A percentile compares a stretch with the other conserved stretches of the same genome.
These are phyloP conservation scores for Phycomyces nitens DNA, from an alignment of 192 early-diverging fungal genomes.

Conservation along the genomic window DNA sequence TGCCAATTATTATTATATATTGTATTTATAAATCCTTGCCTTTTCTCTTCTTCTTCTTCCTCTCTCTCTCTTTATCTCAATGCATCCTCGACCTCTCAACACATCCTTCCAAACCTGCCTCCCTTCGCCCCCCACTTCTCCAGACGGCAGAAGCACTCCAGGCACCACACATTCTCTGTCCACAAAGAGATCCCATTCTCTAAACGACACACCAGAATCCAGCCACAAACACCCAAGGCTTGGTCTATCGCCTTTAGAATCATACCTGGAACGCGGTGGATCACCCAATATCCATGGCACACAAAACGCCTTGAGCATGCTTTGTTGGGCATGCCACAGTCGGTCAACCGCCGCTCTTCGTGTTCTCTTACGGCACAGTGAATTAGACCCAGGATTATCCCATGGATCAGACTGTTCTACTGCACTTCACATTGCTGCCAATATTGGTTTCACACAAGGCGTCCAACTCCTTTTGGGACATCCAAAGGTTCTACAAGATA, in stretches of 20 bases:
- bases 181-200: neutral
- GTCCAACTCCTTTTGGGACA: slow-evolving; percentile 18
- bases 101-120: neutral
- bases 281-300: slow-evolving; percentile 1
- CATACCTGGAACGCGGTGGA: slow-evolving; percentile 14
- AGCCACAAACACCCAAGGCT: slow-evolving; percentile 4
- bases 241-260: slow-evolving; percentile 1
- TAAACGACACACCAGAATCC: neutral
- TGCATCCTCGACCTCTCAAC: neutral
- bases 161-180: slow-evolving; percentile 8
- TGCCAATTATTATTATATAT: too few relatives aligned
- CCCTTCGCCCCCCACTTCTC: slow-evolving; percentile 27
- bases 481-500: slow-evolving; percentile 10
- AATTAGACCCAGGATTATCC: slow-evolving; percentile 12
- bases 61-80: neutral
- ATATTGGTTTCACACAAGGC: slow-evolving; percentile 4
- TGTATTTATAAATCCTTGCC: neutral
- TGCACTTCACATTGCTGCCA: slow-evolving; percentile 14
- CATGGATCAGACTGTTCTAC: slow-evolving; percentile 12
- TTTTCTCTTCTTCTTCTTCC: slow-evolving; percentile 8
- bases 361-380: slow-evolving; percentile 2
- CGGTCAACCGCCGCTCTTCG: slow-evolving; percentile 12
- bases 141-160: slow-evolving; percentile 1
- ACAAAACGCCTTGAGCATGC: slow-evolving; percentile 7
- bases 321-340: slow-evolving; percentile 19